Evolutionary conservation across 345 rosid species (phyloP).

Genomic region (Nasturtium officinale): DNA sequence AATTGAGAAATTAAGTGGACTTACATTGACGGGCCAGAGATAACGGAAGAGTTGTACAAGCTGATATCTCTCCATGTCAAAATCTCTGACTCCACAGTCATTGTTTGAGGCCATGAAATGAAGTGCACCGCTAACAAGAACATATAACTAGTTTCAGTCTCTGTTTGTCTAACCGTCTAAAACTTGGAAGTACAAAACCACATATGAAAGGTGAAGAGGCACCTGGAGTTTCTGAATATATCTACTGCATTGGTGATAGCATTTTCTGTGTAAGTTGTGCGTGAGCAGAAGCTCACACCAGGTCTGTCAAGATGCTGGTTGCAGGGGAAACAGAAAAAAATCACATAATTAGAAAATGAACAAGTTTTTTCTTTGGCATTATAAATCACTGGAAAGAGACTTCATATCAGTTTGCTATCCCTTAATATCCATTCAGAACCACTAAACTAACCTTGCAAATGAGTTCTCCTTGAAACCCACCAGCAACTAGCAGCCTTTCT

Average conservation of each 20-base stretch:
- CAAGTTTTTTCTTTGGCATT: not conserved
- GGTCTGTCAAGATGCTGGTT: conserved; percentile 79
- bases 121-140: conserved; percentile 57
- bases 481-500: conserved; percentile 72
- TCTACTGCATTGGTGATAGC: conserved; percentile 94
- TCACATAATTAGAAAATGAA: conserved; percentile 1
- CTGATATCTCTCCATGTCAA: conserved; percentile 79
- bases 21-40: conserved; percentile 83
- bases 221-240: conserved; percentile 73
- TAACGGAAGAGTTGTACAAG: conserved; percentile 60
- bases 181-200: not conserved
- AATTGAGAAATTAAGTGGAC: conserved; percentile 10
- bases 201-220: conserved; percentile 28
- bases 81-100: conserved; percentile 78
- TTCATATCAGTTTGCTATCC: not conserved
- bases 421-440: conserved; percentile 7
- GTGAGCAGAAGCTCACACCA: conserved; percentile 84
- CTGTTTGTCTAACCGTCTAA: conserved; percentile 4
- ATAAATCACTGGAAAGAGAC: not conserved
- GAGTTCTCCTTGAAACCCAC: conserved; percentile 84
- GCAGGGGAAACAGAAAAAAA: not conserved
- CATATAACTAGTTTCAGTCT: conserved; percentile 21
- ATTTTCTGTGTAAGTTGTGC: conserved; percentile 86
- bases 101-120: conserved; percentile 82
- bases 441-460: conserved; percentile 64